phyloP scores from a whole-genome alignment of 164 flowering plant genomes.

The Aristolochia californica region DNA sequence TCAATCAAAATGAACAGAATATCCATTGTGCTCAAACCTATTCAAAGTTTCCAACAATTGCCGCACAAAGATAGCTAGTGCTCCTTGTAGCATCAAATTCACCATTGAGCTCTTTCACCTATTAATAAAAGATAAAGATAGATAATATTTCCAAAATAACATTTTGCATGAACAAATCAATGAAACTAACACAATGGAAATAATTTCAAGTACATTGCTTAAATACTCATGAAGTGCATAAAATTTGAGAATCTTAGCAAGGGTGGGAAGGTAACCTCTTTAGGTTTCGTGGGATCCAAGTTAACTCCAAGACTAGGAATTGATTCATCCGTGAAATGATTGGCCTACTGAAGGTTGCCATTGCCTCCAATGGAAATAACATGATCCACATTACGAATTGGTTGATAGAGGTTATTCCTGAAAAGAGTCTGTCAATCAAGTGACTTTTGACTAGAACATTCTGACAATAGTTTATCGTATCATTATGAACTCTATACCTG shows the following conservation, averaged over 20 bases:
- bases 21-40: slow-evolving; percentile 30
- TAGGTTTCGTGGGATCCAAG: slow-evolving; percentile 75
- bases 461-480: slow-evolving; percentile 64
- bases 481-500: slow-evolving; percentile 57
- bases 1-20: not conserved
- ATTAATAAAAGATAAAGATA: not conserved
- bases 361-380: slow-evolving; percentile 90
- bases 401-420: slow-evolving; percentile 36
- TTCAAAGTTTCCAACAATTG: slow-evolving; percentile 67
- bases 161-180: not conserved
- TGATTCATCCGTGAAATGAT: slow-evolving; percentile 77
- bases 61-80: slow-evolving; percentile 90
- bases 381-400: slow-evolving; percentile 64
- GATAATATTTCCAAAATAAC: not conserved
- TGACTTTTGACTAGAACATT: slow-evolving; percentile 44
- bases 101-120: slow-evolving; percentile 55
- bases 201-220: not conserved
- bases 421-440: slow-evolving; percentile 57
- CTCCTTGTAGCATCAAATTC: slow-evolving; percentile 91
- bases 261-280: slow-evolving; percentile 43
- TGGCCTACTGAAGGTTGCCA: slow-evolving; percentile 86
- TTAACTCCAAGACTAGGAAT: slow-evolving; percentile 87
- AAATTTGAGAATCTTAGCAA: not conserved
- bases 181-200: not conserved
- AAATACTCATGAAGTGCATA: not conserved